Conservation (phyloP, 345 rosid species). For the Populus pruinosa region DNA sequence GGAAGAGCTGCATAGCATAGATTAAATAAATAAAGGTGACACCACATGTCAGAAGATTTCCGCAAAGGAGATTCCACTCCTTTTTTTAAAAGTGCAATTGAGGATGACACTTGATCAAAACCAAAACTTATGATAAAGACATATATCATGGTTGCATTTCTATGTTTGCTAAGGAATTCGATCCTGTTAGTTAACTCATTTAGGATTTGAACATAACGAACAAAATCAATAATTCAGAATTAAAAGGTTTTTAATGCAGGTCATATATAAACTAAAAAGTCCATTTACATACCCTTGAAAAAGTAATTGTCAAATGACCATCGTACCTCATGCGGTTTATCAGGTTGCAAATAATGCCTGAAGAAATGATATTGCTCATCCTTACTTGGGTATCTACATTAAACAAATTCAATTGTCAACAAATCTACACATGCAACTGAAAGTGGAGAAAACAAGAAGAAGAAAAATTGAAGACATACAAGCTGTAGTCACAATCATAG, state of each 20-base stretch:
- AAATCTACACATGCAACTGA: background rate
- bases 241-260: background rate
- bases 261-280: background rate
- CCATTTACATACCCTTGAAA: background rate
- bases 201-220: background rate
- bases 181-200: background rate
- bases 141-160: background rate
- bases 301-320: background rate
- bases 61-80: background rate
- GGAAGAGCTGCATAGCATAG: background rate
- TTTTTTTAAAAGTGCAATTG: background rate
- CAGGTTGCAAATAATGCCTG: constrained; percentile 75
- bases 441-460: background rate
- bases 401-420: constrained; percentile 22
- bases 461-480: constrained; percentile 45
- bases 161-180: background rate
- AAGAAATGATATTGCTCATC: constrained; percentile 83
- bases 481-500: constrained; percentile 86
- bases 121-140: background rate
- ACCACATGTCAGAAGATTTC: background rate
- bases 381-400: constrained; percentile 69
- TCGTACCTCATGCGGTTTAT: constrained; percentile 65
- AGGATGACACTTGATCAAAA: background rate
- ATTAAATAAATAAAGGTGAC: background rate
- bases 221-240: background rate